Evolutionary conservation across 768 basidiomycete genomes (phyloP), one percentile per base, ranked within the genome.

Genomic region (Psilocybe subaeruginosa): DNA sequence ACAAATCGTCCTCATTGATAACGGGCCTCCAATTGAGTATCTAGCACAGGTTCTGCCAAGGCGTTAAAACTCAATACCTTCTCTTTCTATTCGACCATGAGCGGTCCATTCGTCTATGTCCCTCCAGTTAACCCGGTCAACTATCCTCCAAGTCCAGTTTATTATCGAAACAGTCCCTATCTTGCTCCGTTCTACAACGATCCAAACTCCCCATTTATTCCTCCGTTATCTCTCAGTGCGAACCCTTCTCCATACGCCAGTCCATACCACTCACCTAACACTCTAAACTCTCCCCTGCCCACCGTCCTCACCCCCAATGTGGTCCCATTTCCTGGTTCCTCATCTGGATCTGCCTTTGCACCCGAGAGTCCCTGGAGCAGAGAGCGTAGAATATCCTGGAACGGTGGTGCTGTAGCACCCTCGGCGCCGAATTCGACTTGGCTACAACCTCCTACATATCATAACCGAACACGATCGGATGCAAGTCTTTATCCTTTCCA

Each of bases 371-470:
- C 59, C 4, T 63, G 59, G 49, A 8, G 46, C 8, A 61, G 78
- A 16, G 31, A 68, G 29, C 78, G 82, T 11, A 74, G 80, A 54
- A 74, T 72, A 12, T 84, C 82, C 2, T 84, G 82, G 80, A 77
- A 79, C 48, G 80, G 66, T 12, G 50, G 63, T 19, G 19, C 54
- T 8, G 51, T 60, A 39, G 29, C 64, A 27, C 62, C 60, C 16
- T 55, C 60, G 17, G 27, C 45, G n/a, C 52, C 52, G 3, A 56
- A 59, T 48, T 48, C 56, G 16, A 46, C 56, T 29, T 67, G 59
- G 59, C 53, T 62, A 30, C 48, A 46, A 4, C 39, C 56, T 47
- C 66, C 63, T 9, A 54, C 55, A 35, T 58, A 49, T 33, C 59
- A 63, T 35, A 61, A 61, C 29, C 56, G 66, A 37, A 63, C 61